These are phyloP conservation scores for Setaria viridis DNA, from an alignment of 202 grass and related monocot species.

Conservation along the genomic window DNA sequence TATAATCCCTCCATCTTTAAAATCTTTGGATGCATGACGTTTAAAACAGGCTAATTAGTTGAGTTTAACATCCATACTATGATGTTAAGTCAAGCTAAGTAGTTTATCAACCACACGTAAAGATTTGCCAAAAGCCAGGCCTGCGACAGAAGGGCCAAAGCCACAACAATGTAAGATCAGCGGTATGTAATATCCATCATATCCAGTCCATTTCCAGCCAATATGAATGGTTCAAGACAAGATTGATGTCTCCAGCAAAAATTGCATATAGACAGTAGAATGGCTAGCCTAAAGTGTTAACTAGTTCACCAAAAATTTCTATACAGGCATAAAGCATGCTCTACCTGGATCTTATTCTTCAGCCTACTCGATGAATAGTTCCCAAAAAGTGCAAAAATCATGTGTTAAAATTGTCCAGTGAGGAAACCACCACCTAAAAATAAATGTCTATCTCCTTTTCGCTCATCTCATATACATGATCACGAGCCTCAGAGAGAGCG, in stretches of 20 bases:
- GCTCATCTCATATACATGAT: conserved; percentile 91
- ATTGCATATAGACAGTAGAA: conserved; percentile 46
- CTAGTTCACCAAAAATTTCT: conserved; percentile 64
- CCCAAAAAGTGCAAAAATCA: conserved; percentile 16
- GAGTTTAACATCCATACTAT: too few relatives aligned
- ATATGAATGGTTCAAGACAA: conserved; percentile 33
- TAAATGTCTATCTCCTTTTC: conserved; percentile 93
- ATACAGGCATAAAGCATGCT: conserved; percentile 50
- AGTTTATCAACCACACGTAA: not conserved
- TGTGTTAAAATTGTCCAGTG: conserved; percentile 4
- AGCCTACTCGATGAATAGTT: conserved; percentile 42
- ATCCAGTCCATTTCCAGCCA: conserved; percentile 18
- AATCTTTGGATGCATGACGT: too few relatives aligned
- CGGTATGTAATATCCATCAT: not conserved
- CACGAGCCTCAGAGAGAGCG: conserved; percentile 80
- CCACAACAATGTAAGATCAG: not conserved
- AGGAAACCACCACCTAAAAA: conserved; percentile 61
- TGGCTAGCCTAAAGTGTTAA: conserved; percentile 44
- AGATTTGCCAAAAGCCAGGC: not conserved
- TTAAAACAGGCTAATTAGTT: too few relatives aligned
- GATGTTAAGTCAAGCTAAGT: too few relatives aligned
- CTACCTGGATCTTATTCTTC: conserved; percentile 32
- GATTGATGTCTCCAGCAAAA: conserved; percentile 8
- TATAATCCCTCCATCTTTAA: too few relatives aligned
- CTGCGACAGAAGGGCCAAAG: conserved; percentile 1